Evolutionary conservation across 78 protist species (phyloP), one percentile per base, ranked within the genome.

Genomic region (Dictyostelium citrinum): DNA sequence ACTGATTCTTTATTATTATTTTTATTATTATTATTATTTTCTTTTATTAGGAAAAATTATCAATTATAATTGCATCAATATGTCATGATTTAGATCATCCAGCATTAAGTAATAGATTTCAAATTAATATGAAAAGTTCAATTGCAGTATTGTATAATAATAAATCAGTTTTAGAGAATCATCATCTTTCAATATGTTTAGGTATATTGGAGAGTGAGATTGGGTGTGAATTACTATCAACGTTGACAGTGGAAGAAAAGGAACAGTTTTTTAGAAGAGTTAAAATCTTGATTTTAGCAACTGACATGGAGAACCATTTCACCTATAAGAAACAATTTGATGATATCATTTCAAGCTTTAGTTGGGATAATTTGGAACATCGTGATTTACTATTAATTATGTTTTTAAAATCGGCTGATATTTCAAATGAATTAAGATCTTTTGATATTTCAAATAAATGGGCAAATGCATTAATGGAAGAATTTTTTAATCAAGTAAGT

Each of bases 21-120:
- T n/a, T n/a, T 83, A 39, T 39, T 9, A 20, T 16, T 37, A 17
- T 41, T n/a, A 75, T 24, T 39, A 3, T 20, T 9, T 41, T 41
- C 20, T 14, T 31, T 67, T 68, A 46, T 9, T 41, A 70, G 82
- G 83, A 90, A 64, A 82, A 90, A 90, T 45, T 97, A 51, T 86
- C 88, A 46, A 39, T 98, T 46, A 33, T 98, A 20, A 76, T 96
- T 64, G 96, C 96, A 58, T 95, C 97, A 37, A 41, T 97, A 14
- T 93, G 96, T 35, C 98, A 97, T 82, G 99, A 97, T 83, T 61
- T 97, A 24, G 98, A 97, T 92, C 99, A 97, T 82, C 98, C 98
- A 49, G 99, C 98, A 33, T 45, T 90, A 45, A 97, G 77, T 91
- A 97, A 97, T 84, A 43, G 46, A 85, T 97, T 90, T 70, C 96